phyloP scores from a whole-genome alignment of 2,329 filamentous ascomycete species.

The Neonectria magnoliae region DNA sequence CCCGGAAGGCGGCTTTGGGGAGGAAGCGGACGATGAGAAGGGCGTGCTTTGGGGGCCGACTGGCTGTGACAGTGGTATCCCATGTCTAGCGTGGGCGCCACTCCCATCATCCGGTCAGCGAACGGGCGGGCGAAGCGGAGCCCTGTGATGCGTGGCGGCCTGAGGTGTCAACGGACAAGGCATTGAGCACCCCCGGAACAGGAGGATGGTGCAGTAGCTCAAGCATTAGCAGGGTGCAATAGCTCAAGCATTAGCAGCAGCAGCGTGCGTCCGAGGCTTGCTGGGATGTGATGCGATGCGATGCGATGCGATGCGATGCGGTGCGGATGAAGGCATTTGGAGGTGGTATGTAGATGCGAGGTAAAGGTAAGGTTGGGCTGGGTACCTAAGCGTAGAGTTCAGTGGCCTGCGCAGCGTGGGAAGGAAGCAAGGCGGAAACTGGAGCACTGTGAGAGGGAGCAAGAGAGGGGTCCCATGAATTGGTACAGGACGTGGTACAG shows the following conservation, averaged over 20 bases:
- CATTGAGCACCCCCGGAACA: conserved; percentile 17
- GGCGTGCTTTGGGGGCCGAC: conserved; percentile 29
- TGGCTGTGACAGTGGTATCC: conserved; percentile 34
- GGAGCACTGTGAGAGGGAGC: neutral
- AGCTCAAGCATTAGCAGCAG: conserved; percentile 28
- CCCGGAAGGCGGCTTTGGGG: conserved; percentile 32
- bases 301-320: neutral
- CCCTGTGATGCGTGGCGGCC: conserved; percentile 23
- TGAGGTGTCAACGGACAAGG: conserved; percentile 22
- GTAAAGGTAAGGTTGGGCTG: conserved; percentile 19
- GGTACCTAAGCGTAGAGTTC: conserved; percentile 9
- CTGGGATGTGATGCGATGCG: conserved; percentile 6
- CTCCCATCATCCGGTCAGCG: conserved; percentile 43
- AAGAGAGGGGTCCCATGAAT: neutral
- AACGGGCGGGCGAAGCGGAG: conserved; percentile 39
- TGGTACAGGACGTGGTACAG: neutral
- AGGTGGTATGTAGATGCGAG: conserved; percentile 1
- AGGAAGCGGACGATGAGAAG: conserved; percentile 27
- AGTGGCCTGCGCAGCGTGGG: conserved; percentile 2
- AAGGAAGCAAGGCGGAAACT: neutral
- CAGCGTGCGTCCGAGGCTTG: conserved; percentile 21
- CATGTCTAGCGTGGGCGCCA: conserved; percentile 40
- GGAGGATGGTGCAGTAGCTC: conserved; percentile 31
- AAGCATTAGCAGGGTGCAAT: conserved; percentile 29
- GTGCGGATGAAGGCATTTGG: conserved; percentile 23